phyloP scores from a whole-genome alignment of 495 filamentous ascomycete genomes.

The Amorphotheca resinae region DNA sequence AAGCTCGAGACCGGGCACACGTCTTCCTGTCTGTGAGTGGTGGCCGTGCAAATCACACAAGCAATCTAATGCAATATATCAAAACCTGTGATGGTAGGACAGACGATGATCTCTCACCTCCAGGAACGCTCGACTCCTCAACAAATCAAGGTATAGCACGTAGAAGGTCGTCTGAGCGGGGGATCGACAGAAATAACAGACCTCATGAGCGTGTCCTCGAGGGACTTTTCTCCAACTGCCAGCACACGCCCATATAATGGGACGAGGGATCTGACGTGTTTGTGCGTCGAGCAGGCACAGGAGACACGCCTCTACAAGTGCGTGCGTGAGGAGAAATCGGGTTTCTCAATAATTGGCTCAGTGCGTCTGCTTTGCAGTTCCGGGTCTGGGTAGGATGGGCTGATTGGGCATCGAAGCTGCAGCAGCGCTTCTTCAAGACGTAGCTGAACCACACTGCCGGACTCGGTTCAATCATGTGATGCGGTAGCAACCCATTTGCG shows the following conservation, averaged over 20 bases:
- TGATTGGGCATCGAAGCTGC: neutral
- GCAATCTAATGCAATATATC: neutral
- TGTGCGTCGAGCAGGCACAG: constrained; percentile 7
- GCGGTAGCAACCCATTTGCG: neutral
- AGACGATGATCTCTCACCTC: too few species aligned
- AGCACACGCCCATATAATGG: constrained; percentile 8
- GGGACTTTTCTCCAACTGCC: constrained; percentile 1
- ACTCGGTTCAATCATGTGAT: neutral
- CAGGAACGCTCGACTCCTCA: neutral
- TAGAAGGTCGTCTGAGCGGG: neutral
- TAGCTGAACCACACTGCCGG: neutral
- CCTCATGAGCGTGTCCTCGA: neutral
- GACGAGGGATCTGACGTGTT: constrained; percentile 13
- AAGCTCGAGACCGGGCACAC: neutral
- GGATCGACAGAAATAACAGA: neutral
- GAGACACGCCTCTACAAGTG: neutral
- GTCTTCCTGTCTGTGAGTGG: neutral
- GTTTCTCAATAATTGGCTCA: neutral
- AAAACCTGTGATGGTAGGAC: neutral
- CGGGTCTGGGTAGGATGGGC: neutral
- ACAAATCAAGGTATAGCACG: neutral
- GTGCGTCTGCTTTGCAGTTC: neutral
- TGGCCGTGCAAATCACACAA: neutral
- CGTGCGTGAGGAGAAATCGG: neutral
- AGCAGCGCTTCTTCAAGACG: neutral